Evolutionary conservation across 1,139 yeast genomes (phyloP).

Genomic region (Lodderomyces theae): DNA sequence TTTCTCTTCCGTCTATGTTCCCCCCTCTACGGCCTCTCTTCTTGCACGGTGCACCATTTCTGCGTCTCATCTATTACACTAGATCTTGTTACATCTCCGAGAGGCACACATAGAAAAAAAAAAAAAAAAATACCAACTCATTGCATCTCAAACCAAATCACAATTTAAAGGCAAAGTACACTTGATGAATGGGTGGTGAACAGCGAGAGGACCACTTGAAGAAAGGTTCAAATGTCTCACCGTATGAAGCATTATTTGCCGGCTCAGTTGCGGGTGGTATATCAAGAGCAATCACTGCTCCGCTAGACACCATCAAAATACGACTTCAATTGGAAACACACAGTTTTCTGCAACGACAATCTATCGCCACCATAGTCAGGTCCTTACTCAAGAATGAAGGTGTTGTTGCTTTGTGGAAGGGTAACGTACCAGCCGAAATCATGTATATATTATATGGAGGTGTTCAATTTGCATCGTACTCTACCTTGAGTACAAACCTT

Average conservation of each 20-base stretch:
- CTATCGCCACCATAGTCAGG: slow-evolving; percentile 18
- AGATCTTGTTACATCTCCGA: neutral
- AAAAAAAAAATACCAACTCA: neutral
- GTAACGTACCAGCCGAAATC: slow-evolving; percentile 87
- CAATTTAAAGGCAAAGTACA: neutral
- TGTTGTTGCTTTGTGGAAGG: slow-evolving; percentile 75
- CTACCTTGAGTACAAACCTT: slow-evolving; percentile 48
- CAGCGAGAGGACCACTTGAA: slow-evolving; percentile 47
- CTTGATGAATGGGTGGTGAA: slow-evolving; percentile 10
- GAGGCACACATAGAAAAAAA: neutral
- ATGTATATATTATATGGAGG: slow-evolving; percentile 86
- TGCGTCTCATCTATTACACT: too few relatives aligned
- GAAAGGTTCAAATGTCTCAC: slow-evolving; percentile 48
- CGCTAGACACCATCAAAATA: slow-evolving; percentile 85
- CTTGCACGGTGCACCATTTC: too few relatives aligned
- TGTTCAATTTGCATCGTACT: slow-evolving; percentile 73
- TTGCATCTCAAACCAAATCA: neutral
- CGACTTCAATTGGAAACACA: slow-evolving; percentile 60
- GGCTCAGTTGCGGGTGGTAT: slow-evolving; percentile 74
- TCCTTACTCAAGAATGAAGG: slow-evolving; percentile 37
- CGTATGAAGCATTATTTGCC: slow-evolving; percentile 51
- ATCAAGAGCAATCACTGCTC: slow-evolving; percentile 76
- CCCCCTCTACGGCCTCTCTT: too few relatives aligned
- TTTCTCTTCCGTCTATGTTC: too few relatives aligned
- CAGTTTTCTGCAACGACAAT: slow-evolving; percentile 11